Percentiles rank a stretch among this genome's conserved stretches.
These are phyloP conservation scores for Symbiotaphrina buchneri DNA, from an alignment of 495 filamentous ascomycete genomes.

Conservation along the genomic window DNA sequence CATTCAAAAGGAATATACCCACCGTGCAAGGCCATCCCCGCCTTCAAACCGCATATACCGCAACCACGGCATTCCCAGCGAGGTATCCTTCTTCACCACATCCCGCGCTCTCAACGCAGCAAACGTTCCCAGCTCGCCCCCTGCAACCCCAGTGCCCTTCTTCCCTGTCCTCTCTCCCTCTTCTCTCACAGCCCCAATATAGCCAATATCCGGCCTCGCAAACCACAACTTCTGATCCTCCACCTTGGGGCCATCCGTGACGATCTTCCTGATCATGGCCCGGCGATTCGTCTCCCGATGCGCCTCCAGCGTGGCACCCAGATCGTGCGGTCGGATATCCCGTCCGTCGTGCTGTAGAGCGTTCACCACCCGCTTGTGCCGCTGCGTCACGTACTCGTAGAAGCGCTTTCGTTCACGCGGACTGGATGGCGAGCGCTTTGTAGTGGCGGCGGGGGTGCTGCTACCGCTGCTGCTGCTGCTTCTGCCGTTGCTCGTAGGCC, in stretches of 20 bases:
- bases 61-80: conserved; percentile 1
- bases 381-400: too few species aligned
- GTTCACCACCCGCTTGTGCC: too few species aligned
- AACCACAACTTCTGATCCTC: not conserved
- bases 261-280: conserved; percentile 18
- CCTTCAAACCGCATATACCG: not conserved
- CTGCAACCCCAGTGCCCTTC: not conserved
- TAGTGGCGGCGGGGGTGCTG: too few species aligned
- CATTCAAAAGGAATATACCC: not conserved
- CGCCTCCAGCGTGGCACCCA: conserved; percentile 23
- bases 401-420: too few species aligned
- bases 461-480: too few species aligned
- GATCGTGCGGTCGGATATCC: too few species aligned
- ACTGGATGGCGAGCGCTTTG: too few species aligned
- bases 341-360: too few species aligned
- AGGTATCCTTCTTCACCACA: not conserved
- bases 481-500: too few species aligned
- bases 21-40: conserved; percentile 3
- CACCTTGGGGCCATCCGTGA: not conserved
- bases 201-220: conserved; percentile 4
- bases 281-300: conserved; percentile 25
- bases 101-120: not conserved
- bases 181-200: not conserved
- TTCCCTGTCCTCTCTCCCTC: conserved; percentile 1
- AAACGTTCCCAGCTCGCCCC: not conserved